phyloP scores from a whole-genome alignment of 2,329 filamentous ascomycete genomes.

The Fusarium robinianum region DNA sequence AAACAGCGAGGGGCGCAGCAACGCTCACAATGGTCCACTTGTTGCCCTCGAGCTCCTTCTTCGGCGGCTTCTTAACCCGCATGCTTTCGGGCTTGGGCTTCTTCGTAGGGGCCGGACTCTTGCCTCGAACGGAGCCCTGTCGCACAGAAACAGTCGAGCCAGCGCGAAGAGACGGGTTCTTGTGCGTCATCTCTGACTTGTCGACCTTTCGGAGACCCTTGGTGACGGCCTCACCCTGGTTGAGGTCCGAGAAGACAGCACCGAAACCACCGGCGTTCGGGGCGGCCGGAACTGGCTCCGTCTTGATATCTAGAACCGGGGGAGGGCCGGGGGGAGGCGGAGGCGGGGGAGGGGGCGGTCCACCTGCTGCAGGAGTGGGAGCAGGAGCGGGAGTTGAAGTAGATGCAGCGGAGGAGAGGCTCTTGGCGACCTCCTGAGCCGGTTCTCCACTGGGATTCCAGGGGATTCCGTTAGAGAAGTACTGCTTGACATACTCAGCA shows the following conservation, averaged over 20 bases:
- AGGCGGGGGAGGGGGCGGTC: slow-evolving; percentile 57
- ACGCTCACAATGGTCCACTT: slow-evolving; percentile 84
- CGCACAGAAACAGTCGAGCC: slow-evolving; percentile 69
- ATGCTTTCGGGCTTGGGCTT: slow-evolving; percentile 86
- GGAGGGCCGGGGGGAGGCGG: slow-evolving; percentile 70
- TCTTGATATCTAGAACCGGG: slow-evolving; percentile 65
- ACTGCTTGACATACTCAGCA: slow-evolving; percentile 79
- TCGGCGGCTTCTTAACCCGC: slow-evolving; percentile 79
- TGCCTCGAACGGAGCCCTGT: slow-evolving; percentile 62
- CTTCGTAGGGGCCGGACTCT: slow-evolving; percentile 86
- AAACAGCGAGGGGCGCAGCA: not conserved
- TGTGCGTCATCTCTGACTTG: slow-evolving; percentile 96
- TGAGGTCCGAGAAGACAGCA: slow-evolving; percentile 90
- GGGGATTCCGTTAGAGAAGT: slow-evolving; percentile 76
- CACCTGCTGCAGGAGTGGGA: slow-evolving; percentile 58
- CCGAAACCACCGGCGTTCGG: slow-evolving; percentile 72
- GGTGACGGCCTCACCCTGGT: slow-evolving; percentile 87
- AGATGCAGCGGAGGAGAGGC: slow-evolving; percentile 47
- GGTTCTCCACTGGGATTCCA: slow-evolving; percentile 85
- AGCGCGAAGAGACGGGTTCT: slow-evolving; percentile 86
- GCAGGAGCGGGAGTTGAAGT: slow-evolving; percentile 45
- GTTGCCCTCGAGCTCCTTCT: slow-evolving; percentile 80
- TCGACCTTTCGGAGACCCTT: slow-evolving; percentile 91
- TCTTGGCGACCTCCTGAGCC: slow-evolving; percentile 67
- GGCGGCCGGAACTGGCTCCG: slow-evolving; percentile 39